phyloP scores from a whole-genome alignment of 441 rosid species.

The Rhodomyrtus psidioides region DNA sequence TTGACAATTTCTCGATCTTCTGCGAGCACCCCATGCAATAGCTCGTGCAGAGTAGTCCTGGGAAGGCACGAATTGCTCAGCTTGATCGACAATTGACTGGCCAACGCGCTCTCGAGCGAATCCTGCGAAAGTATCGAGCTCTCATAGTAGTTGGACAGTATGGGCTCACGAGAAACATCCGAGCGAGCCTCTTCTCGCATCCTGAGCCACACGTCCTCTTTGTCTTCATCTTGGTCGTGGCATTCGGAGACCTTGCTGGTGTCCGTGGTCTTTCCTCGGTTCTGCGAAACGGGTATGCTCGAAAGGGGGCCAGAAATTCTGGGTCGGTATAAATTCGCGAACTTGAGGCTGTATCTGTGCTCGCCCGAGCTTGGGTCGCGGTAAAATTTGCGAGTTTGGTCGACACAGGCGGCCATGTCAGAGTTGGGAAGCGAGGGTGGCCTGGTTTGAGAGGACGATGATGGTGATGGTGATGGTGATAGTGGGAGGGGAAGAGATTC shows the following conservation, averaged over 20 bases:
- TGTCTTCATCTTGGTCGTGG: constrained; percentile 3
- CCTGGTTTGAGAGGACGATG: not conserved
- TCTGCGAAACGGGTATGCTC: constrained; percentile 20
- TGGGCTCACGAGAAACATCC: constrained; percentile 49
- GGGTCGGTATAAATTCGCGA: constrained; percentile 23
- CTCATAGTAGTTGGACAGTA: constrained; percentile 45
- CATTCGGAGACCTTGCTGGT: constrained; percentile 8
- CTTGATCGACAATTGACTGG: constrained; percentile 54
- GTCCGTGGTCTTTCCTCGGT: constrained; percentile 22
- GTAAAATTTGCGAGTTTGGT: not conserved
- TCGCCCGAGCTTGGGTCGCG: not conserved
- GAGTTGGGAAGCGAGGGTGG: not conserved
- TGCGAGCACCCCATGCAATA: constrained; percentile 41
- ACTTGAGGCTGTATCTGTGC: constrained; percentile 1
- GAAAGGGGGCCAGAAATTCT: constrained; percentile 18
- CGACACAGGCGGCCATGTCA: not conserved
- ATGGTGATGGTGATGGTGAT: not conserved
- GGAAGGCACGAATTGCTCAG: constrained; percentile 42
- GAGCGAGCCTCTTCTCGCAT: constrained; percentile 58
- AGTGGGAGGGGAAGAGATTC: not conserved
- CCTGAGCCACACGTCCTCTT: constrained; percentile 33
- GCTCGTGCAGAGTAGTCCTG: constrained; percentile 37
- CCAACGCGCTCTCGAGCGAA: constrained; percentile 48
- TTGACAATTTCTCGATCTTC: constrained; percentile 4
- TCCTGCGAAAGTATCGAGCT: constrained; percentile 47